A percentile compares a stretch with the other conserved stretches of the same genome.
Conservation (phyloP, 495 filamentous ascomycete genomes). For the Tetracladium marchalianum region DNA sequence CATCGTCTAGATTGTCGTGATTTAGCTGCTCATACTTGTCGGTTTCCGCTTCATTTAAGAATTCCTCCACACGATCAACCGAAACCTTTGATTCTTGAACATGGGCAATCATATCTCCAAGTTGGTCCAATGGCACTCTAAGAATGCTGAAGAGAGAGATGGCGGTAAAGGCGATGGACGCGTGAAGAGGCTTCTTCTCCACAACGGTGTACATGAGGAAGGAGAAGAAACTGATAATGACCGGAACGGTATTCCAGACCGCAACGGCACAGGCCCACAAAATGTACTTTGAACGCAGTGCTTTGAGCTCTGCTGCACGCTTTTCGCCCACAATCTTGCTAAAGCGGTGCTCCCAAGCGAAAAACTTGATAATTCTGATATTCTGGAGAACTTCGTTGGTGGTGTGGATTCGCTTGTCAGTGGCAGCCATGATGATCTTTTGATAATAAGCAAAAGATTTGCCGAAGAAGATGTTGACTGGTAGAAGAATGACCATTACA, state of each 20-base stretch:
- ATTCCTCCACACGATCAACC: constrained; percentile 92
- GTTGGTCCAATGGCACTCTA: constrained; percentile 85
- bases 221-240: constrained; percentile 91
- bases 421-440: constrained; percentile 84
- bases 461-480: constrained; percentile 80
- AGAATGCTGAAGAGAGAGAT: constrained; percentile 95
- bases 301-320: constrained; percentile 64
- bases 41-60: constrained; percentile 88
- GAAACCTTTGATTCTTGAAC: constrained; percentile 97
- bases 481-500: constrained; percentile 83
- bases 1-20: constrained; percentile 47
- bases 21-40: constrained; percentile 89
- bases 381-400: constrained; percentile 97
- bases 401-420: constrained; percentile 90
- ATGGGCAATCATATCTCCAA: constrained; percentile 98
- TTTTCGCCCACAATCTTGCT: constrained; percentile 81
- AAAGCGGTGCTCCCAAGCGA: constrained; percentile 96
- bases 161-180: constrained; percentile 92
- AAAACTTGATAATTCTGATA: constrained; percentile 98
- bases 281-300: constrained; percentile 73
- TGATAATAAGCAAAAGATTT: constrained; percentile 75
- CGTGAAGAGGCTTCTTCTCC: constrained; percentile 80
- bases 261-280: constrained; percentile 86
- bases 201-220: constrained; percentile 90
- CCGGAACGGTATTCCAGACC: constrained; percentile 92